Percentiles rank a stretch among this genome's conserved stretches.
phyloP scores from a whole-genome alignment of 2,329 filamentous ascomycete species.

The Ophiocordyceps polyrhachis-furcata region DNA sequence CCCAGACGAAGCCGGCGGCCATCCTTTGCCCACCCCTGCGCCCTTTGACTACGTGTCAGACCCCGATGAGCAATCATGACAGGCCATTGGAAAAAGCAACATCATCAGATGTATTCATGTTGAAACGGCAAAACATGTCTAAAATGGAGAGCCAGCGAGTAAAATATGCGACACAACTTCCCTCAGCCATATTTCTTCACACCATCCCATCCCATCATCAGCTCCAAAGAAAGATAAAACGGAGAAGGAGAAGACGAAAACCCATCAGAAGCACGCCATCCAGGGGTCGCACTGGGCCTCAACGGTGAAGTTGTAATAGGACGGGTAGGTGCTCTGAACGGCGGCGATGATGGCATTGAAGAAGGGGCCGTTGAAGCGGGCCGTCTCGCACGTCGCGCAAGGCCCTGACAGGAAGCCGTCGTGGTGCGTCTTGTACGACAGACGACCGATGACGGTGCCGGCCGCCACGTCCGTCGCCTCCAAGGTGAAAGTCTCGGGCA shows the following conservation, averaged over 20 bases:
- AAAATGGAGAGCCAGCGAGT: slow-evolving; percentile 4
- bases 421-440: slow-evolving; percentile 19
- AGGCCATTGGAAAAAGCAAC: not conserved
- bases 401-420: slow-evolving; percentile 17
- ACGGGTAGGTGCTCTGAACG: slow-evolving; percentile 19
- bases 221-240: slow-evolving; percentile 1
- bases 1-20: slow-evolving; percentile 5
- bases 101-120: slow-evolving; percentile 1
- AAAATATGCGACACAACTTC: slow-evolving; percentile 4
- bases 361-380: slow-evolving; percentile 16
- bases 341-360: slow-evolving; percentile 19
- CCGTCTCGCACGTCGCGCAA: slow-evolving; percentile 17
- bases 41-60: slow-evolving; percentile 10
- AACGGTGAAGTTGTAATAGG: slow-evolving; percentile 18
- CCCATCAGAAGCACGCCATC: slow-evolving; percentile 15
- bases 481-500: slow-evolving; percentile 19
- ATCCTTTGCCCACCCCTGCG: slow-evolving; percentile 4
- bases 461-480: slow-evolving; percentile 15
- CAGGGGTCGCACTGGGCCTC: slow-evolving; percentile 19
- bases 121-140: slow-evolving; percentile 4
- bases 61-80: not conserved
- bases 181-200: slow-evolving; percentile 2
- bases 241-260: not conserved
- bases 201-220: not conserved
- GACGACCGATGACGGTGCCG: slow-evolving; percentile 14